phyloP scores from a whole-genome alignment of 1,139 yeast species.

The Suhomyces terraborum region DNA sequence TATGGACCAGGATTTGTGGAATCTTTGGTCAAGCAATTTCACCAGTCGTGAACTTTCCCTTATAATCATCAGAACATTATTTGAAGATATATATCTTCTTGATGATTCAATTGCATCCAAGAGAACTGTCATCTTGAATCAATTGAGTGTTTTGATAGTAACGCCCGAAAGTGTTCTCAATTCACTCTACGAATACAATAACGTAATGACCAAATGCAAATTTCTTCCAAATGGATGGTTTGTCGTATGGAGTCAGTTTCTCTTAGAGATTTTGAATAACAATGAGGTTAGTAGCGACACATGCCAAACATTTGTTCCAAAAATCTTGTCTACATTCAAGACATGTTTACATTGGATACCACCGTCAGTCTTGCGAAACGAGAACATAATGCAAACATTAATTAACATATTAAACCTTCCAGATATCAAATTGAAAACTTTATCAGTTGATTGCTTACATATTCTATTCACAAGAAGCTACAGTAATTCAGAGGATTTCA shows the following conservation, averaged over 20 bases:
- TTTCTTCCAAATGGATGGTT: slow-evolving; percentile 87
- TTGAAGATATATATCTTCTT: slow-evolving; percentile 89
- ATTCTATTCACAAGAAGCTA: slow-evolving; percentile 84
- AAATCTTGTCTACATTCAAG: slow-evolving; percentile 78
- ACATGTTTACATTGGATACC: slow-evolving; percentile 92
- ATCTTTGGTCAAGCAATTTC: slow-evolving; percentile 68
- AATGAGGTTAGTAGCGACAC: slow-evolving; percentile 38
- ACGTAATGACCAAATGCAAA: slow-evolving; percentile 60
- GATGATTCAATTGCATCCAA: slow-evolving; percentile 90
- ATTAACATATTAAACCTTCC: slow-evolving; percentile 60
- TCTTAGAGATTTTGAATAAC: slow-evolving; percentile 53
- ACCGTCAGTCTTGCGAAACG: slow-evolving; percentile 68
- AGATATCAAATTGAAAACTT: slow-evolving; percentile 67
- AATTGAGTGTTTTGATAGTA: slow-evolving; percentile 79
- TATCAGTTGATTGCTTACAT: slow-evolving; percentile 90
- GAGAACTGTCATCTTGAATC: slow-evolving; percentile 74
- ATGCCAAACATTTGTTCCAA: slow-evolving; percentile 56
- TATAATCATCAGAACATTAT: slow-evolving; percentile 77
- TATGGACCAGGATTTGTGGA: slow-evolving; percentile 78
- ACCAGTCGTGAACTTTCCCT: slow-evolving; percentile 74
- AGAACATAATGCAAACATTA: slow-evolving; percentile 69
- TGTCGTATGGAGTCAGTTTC: slow-evolving; percentile 65
- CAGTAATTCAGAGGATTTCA: slow-evolving; percentile 68
- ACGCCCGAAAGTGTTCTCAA: slow-evolving; percentile 70
- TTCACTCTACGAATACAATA: slow-evolving; percentile 71